Evolutionary conservation across 352 stramenopile species (phyloP), one percentile per base, ranked within the genome.

Genomic region (Phytophthora hybrid): DNA sequence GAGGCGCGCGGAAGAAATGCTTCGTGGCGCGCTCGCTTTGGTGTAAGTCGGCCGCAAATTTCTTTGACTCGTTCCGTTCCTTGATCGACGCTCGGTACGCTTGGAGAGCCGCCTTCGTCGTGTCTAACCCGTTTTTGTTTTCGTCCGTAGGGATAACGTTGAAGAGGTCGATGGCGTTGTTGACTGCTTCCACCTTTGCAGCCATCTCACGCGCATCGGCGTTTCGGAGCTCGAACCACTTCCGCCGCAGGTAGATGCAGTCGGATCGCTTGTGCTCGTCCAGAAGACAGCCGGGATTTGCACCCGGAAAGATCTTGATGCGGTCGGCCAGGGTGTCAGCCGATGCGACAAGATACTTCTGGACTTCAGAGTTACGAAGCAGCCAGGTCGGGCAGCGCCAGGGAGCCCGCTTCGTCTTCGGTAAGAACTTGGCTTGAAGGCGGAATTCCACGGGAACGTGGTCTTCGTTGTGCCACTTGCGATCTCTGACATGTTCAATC

Each of bases 401-500:
- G 0, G 32, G 26, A 0, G 57, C 14, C 0, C 32, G n/a, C 6
- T 46, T 62, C 3, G 8, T n/a, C 1, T 31, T 31, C 0, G 60
- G 29, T 39, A 70, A 26, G 41, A 59, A 29, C 37, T 58, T 66
- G 6, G 39, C 63, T 1, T 63, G 51, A 1, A 72, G 31, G 0
- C 44, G 1, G 41, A 73, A 63, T 32, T 65, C 44, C 2, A 69
- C 63, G 0, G 52, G 53, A 39, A 66, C 46, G 34, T 69, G 63
- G n/a, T 73, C 63, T 59, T 73, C 70, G n/a, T 53, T 66, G 23
- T 72, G 58, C 63, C 70, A 77, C 8, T 66, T 63, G 1, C 18
- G 14, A n/a, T 77, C 70, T 5, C 59, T 31, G 1, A 73, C 37
- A 56, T 70, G 59, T 0, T 39, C 29, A 26, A 26, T 26, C n/a